Percentiles rank a stretch among this genome's conserved stretches.
phyloP scores from a whole-genome alignment of 441 rosid species.

The Pelargonium citronellum region DNA sequence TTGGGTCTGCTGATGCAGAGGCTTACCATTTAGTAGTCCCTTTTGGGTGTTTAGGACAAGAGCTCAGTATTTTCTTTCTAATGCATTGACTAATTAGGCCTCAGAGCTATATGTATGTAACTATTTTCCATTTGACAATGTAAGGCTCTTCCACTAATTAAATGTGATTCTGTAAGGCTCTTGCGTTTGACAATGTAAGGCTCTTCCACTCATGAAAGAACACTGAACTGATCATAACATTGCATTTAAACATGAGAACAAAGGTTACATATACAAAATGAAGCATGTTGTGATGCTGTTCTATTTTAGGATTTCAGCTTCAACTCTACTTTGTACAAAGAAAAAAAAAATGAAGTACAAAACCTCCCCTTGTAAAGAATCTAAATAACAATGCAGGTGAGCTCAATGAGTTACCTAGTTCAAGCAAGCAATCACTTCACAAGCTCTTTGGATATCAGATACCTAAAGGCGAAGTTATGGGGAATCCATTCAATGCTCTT shows the following conservation, averaged over 20 bases:
- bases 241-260: neutral
- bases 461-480: conserved; percentile 71
- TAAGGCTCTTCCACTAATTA: too few relatives aligned
- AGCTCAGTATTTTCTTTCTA: conserved; percentile 25
- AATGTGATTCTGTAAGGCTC: too few relatives aligned
- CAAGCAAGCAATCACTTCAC: conserved; percentile 39
- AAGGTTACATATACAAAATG: neutral
- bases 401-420: neutral
- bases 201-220: too few relatives aligned
- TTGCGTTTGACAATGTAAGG: too few relatives aligned
- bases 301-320: neutral
- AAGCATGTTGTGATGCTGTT: neutral
- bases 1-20: conserved; percentile 22
- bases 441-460: conserved; percentile 70
- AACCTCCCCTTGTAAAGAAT: neutral
- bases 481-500: conserved; percentile 73
- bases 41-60: conserved; percentile 21
- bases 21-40: conserved; percentile 29
- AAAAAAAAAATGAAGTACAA: neutral
- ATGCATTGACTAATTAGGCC: neutral
- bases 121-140: too few relatives aligned
- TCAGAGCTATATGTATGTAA: too few relatives aligned
- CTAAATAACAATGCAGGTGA: neutral
- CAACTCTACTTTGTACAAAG: neutral
- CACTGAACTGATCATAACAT: too few relatives aligned